These are phyloP conservation scores for Arthonia radiata DNA, from an alignment of 495 filamentous ascomycete genomes.

Conservation along the genomic window DNA sequence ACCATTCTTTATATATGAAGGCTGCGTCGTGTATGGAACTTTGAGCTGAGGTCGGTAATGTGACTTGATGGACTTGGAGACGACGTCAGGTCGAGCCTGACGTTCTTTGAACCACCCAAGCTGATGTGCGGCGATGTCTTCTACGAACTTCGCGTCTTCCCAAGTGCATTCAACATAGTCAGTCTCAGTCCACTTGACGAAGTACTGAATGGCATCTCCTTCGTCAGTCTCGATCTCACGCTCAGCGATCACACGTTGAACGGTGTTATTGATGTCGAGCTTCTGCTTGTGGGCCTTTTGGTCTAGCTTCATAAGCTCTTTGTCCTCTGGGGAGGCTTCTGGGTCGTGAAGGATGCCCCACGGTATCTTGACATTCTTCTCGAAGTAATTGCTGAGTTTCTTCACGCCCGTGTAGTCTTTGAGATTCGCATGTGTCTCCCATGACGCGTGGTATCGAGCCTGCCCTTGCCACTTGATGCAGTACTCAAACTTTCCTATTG, in stretches of 20 bases:
- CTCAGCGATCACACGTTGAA: conserved; percentile 74
- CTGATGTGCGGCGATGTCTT: conserved; percentile 48
- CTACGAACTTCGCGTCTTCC: conserved; percentile 56
- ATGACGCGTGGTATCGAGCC: conserved; percentile 85
- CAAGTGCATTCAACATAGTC: conserved; percentile 85
- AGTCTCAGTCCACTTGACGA: conserved; percentile 78
- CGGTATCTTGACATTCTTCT: conserved; percentile 52
- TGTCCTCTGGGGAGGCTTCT: conserved; percentile 58
- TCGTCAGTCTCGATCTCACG: conserved; percentile 54
- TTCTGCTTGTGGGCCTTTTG: conserved; percentile 67
- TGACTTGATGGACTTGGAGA: no score
- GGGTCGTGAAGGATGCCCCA: conserved; percentile 40
- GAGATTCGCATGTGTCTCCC: conserved; percentile 57
- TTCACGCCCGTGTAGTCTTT: conserved; percentile 47
- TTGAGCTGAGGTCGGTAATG: no score
- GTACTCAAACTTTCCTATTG: conserved; percentile 79
- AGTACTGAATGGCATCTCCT: conserved; percentile 48
- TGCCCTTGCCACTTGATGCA: conserved; percentile 94
- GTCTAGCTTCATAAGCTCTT: conserved; percentile 75
- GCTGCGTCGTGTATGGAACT: conserved; percentile 53
- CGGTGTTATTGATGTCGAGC: conserved; percentile 59
- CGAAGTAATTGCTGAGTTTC: conserved; percentile 80
- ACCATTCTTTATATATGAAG: conserved; percentile 61
- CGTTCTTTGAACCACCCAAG: no score
- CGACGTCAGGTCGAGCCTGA: no score